phyloP scores from a whole-genome alignment of 306 rosid species.

The Castanopsis chinensis region DNA sequence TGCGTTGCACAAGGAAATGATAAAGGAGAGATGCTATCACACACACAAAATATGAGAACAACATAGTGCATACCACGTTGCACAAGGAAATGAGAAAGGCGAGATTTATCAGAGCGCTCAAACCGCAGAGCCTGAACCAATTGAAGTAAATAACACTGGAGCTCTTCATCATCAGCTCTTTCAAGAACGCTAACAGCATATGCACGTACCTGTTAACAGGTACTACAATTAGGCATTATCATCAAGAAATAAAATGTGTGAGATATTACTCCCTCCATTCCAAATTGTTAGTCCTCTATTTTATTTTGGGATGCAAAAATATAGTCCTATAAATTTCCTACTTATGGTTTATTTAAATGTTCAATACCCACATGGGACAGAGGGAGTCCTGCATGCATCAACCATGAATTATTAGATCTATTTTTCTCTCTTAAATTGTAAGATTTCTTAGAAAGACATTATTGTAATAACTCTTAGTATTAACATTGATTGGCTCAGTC shows the following conservation, averaged over 20 bases:
- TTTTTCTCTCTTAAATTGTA: background rate
- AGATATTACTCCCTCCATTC: background rate
- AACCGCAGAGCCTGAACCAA: slow-evolving; percentile 98
- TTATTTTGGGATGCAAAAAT: no score
- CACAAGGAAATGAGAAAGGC: slow-evolving; percentile 87
- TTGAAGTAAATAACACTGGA: slow-evolving; percentile 93
- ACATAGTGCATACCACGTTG: slow-evolving; percentile 68
- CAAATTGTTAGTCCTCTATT: no score
- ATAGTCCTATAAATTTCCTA: no score
- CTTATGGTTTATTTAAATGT: background rate
- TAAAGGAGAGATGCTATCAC: background rate
- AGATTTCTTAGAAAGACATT: background rate
- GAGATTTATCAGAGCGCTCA: slow-evolving; percentile 94
- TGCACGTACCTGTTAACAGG: slow-evolving; percentile 81
- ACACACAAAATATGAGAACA: background rate
- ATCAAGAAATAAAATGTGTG: slow-evolving; percentile 12
- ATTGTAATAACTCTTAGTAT: no score
- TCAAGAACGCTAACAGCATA: slow-evolving; percentile 98
- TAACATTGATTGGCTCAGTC: no score
- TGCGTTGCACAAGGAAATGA: no score
- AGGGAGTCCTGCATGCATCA: background rate
- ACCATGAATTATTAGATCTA: background rate
- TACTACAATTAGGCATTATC: slow-evolving; percentile 7
- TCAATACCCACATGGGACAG: no score
- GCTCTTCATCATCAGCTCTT: slow-evolving; percentile 99